Percentiles rank a stretch among this genome's conserved stretches.
phyloP scores from a whole-genome alignment of 2,329 filamentous ascomycete species.

The Cyphellophora attinorum region DNA sequence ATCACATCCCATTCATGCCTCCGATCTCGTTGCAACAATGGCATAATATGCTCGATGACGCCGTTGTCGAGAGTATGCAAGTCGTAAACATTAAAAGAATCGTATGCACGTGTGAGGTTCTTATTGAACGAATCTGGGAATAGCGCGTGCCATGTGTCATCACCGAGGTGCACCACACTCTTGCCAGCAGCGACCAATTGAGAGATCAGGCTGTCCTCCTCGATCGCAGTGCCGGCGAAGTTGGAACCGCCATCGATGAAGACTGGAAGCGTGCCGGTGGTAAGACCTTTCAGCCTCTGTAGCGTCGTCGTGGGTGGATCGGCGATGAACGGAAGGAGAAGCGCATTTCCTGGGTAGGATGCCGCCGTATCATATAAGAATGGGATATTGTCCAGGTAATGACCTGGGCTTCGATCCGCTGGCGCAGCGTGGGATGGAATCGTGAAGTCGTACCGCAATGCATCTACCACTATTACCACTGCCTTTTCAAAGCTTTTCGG shows the following conservation, averaged over 20 bases:
- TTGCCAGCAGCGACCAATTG: constrained; percentile 57
- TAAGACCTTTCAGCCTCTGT: constrained; percentile 85
- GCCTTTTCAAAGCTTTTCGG: constrained; percentile 88
- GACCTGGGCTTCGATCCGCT: constrained; percentile 37
- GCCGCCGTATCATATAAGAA: constrained; percentile 76
- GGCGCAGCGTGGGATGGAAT: constrained; percentile 55
- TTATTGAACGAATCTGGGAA: constrained; percentile 91
- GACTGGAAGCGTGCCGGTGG: constrained; percentile 87
- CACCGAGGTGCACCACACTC: constrained; percentile 85
- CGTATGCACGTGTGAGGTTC: constrained; percentile 78
- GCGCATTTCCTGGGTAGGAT: constrained; percentile 67
- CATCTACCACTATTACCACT: constrained; percentile 83
- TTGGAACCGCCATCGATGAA: constrained; percentile 92
- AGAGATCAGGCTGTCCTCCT: constrained; percentile 72
- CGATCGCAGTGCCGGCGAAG: constrained; percentile 89
- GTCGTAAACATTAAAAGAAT: constrained; percentile 98
- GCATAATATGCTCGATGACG: constrained; percentile 82
- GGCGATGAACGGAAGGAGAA: constrained; percentile 89
- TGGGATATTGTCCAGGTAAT: constrained; percentile 82
- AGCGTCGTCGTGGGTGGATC: constrained; percentile 91
- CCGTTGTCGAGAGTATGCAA: constrained; percentile 94
- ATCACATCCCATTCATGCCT: constrained; percentile 80
- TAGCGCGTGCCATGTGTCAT: constrained; percentile 91
- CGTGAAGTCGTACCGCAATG: constrained; percentile 92
- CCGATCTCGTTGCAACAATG: constrained; percentile 59